Conservation (phyloP, 1,284 basidiomycete genomes). For the Psilocybe mexicana region DNA sequence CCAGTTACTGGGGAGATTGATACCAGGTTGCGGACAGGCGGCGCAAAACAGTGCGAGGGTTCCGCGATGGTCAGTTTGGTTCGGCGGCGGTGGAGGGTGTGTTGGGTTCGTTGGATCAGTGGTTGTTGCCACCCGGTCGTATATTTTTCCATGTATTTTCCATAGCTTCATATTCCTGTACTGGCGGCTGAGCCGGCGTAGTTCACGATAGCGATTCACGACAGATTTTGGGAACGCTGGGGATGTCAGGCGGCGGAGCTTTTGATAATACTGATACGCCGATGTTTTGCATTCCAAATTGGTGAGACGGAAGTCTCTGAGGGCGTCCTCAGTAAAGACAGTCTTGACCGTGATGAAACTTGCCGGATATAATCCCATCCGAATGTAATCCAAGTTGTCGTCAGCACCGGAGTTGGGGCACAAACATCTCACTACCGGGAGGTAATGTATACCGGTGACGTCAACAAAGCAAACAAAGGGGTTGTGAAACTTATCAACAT, state of each 20-base stretch:
- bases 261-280: constrained; percentile 14
- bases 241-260: constrained; percentile 1
- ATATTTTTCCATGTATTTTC: background rate
- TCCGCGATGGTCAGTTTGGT: background rate
- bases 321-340: background rate
- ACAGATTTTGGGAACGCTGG: background rate
- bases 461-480: constrained; percentile 4
- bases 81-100: too few species aligned
- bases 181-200: background rate
- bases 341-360: background rate
- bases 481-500: background rate
- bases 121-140: background rate
- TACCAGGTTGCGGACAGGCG: constrained; percentile 10
- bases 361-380: background rate
- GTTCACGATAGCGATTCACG: constrained; percentile 1
- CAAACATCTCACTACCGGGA: background rate
- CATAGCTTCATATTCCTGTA: constrained; percentile 8
- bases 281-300: constrained; percentile 11
- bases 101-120: too few species aligned
- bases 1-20: constrained; percentile 7
- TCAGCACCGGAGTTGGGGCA: background rate
- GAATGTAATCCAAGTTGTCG: background rate
- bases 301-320: background rate
- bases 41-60: constrained; percentile 14
- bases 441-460: background rate